Evolutionary conservation across 2,329 filamentous ascomycete species (phyloP), one percentile per base, ranked within the genome.

Genomic region (Penicillium sp.): DNA sequence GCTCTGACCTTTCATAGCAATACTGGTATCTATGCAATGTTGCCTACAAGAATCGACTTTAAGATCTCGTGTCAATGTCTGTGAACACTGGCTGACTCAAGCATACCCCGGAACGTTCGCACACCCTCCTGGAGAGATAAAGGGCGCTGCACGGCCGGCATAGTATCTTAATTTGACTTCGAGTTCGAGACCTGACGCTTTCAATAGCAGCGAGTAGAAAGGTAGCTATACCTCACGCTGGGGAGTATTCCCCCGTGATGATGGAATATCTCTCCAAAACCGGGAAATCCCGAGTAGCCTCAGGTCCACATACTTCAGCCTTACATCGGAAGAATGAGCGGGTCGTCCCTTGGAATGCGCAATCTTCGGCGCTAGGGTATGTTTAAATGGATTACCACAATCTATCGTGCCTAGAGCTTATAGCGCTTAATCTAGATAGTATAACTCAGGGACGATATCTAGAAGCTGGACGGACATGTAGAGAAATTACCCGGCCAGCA

Each of bases 321-420:
- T 60, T 64, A 60, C 59, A 52, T 56, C 38, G n/a, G 48, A 41
- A 57, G 52, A 64, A 64, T 62, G n/a, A 50, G 54, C 54, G 57
- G 51, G 56, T 55, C 52, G 43, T 60, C 39, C 62, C 57, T 58
- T 55, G 52, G 60, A 60, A 55, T 55, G 51, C 41, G 34, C 47
- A 17, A 22, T 41, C n/a, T n/a, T 8, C 38, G 37, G 5, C 31
- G 20, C n/a, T 28, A 42, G 37, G 22, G 7, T 28, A 41, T 52
- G 37, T 41, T 39, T 52, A 31, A 52, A 41, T 39, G 25, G 17
- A 38, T n/a, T 6, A 6, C 20, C 28, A 15, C n/a, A 7, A 6
- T 25, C 20, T 39, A n/a, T 28, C 14, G 37, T 37, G 49, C 20
- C 35, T 41, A 39, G 49, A 41, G 5, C n/a, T 25, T 25, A 11